Conservation (phyloP, 2,329 filamentous ascomycete species). For the Diaporthe sp. region DNA sequence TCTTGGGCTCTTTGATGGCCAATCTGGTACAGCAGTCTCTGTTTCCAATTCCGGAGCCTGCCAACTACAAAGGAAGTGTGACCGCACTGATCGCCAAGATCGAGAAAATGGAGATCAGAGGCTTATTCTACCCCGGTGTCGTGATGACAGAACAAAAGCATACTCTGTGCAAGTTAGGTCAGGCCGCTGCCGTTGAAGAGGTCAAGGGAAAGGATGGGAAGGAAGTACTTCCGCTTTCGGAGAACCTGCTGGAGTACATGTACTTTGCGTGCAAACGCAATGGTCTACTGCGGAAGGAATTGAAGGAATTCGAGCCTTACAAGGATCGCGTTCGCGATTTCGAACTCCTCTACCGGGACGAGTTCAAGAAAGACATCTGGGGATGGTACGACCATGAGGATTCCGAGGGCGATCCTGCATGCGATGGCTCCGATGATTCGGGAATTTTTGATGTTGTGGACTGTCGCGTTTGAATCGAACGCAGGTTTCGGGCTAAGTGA, state of each 20-base stretch:
- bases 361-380: conserved; percentile 35
- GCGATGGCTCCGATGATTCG: conserved; percentile 18
- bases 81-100: conserved; percentile 28
- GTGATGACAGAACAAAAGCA: conserved; percentile 39
- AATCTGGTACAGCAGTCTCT: conserved; percentile 36
- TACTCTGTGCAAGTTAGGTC: conserved; percentile 36
- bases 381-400: conserved; percentile 28
- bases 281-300: conserved; percentile 17
- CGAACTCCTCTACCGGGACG: conserved; percentile 24
- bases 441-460: conserved; percentile 16
- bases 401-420: background rate
- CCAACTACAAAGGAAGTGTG: conserved; percentile 32
- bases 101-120: conserved; percentile 35
- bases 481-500: background rate
- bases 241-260: conserved; percentile 36
- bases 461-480: background rate
- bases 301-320: conserved; percentile 38
- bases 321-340: conserved; percentile 13
- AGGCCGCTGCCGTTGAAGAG: conserved; percentile 28
- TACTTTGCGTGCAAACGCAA: conserved; percentile 30
- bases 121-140: conserved; percentile 32
- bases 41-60: conserved; percentile 35
- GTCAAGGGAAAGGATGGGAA: conserved; percentile 8
- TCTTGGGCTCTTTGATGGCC: conserved; percentile 39
- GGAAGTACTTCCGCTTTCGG: conserved; percentile 30